These are phyloP conservation scores for Hansenula sp. DNA, from an alignment of 1,139 yeast species.

Conservation along the genomic window DNA sequence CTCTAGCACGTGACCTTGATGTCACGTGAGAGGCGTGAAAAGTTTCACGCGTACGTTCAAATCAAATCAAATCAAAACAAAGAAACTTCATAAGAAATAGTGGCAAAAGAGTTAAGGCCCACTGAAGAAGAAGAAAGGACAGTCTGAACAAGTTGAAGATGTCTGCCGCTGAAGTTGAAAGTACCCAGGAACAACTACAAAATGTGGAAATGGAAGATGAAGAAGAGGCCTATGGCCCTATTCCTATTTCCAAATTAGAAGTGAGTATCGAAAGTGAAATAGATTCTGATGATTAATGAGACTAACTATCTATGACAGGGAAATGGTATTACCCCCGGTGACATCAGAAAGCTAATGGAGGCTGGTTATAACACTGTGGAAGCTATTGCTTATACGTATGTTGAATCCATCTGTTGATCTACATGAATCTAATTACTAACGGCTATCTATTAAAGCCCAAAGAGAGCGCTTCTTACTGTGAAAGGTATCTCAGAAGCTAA, in stretches of 20 bases:
- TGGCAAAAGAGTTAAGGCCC: not conserved
- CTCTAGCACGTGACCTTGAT: too few relatives aligned
- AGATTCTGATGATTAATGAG: not conserved
- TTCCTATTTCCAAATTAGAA: slow-evolving; percentile 37
- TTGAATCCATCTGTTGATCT: slow-evolving; percentile 1
- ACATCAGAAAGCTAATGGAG: slow-evolving; percentile 74
- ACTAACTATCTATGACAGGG: slow-evolving; percentile 38
- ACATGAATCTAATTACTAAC: too few relatives aligned
- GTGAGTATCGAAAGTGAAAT: slow-evolving; percentile 17
- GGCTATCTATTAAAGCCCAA: slow-evolving; percentile 42
- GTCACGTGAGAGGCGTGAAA: too few relatives aligned
- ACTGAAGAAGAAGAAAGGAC: not conserved
- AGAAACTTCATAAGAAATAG: not conserved
- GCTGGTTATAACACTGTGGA: slow-evolving; percentile 90
- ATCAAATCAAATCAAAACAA: too few relatives aligned
- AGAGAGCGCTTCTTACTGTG: slow-evolving; percentile 68
- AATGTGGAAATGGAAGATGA: slow-evolving; percentile 35
- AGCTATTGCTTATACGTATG: slow-evolving; percentile 75
- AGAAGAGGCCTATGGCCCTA: slow-evolving; percentile 43
- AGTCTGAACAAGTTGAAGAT: slow-evolving; percentile 8
- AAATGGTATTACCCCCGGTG: slow-evolving; percentile 80
- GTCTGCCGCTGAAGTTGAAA: slow-evolving; percentile 9
- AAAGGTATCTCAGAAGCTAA: slow-evolving; percentile 96
- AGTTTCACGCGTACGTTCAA: too few relatives aligned
- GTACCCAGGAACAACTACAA: slow-evolving; percentile 15